phyloP scores from a whole-genome alignment of 129 eudicot species.

The Calendula officinalis region DNA sequence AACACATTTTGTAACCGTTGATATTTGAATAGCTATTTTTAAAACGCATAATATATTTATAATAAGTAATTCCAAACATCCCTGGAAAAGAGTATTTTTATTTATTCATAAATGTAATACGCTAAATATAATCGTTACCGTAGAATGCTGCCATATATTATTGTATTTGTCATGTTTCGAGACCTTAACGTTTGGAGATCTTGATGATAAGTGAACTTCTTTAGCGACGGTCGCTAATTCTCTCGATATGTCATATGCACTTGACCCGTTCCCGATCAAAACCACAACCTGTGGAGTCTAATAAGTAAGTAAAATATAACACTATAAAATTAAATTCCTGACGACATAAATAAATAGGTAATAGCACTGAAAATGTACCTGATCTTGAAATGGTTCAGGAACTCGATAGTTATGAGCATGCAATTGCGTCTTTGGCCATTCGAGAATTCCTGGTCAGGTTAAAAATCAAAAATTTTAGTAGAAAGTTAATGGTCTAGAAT shows the following conservation, averaged over 20 bases:
- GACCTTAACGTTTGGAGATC: constrained; percentile 43
- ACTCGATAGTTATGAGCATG: constrained; percentile 83
- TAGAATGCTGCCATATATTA: constrained; percentile 57
- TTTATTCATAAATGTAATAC: no score
- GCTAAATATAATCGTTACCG: constrained; percentile 33
- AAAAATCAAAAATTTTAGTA: not conserved
- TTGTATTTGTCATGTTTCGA: constrained; percentile 34
- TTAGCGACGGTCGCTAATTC: constrained; percentile 60
- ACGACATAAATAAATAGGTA: not conserved
- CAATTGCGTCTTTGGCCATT: constrained; percentile 64
- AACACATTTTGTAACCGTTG: no score
- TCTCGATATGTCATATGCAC: constrained; percentile 56
- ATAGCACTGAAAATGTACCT: constrained; percentile 31
- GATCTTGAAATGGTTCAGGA: constrained; percentile 55
- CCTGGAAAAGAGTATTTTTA: no score
- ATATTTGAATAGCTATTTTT: no score
- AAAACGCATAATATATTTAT: no score
- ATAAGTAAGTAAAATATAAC: not conserved
- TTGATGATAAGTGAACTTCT: constrained; percentile 65
- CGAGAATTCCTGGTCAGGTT: constrained; percentile 41
- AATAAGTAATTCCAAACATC: no score
- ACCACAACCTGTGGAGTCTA: constrained; percentile 55
- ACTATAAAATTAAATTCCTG: not conserved
- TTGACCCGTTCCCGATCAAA: constrained; percentile 65
- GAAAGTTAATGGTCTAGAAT: not conserved